These are phyloP conservation scores for Cicer arietinum DNA, from an alignment of 306 rosid species.

Conservation along the genomic window DNA sequence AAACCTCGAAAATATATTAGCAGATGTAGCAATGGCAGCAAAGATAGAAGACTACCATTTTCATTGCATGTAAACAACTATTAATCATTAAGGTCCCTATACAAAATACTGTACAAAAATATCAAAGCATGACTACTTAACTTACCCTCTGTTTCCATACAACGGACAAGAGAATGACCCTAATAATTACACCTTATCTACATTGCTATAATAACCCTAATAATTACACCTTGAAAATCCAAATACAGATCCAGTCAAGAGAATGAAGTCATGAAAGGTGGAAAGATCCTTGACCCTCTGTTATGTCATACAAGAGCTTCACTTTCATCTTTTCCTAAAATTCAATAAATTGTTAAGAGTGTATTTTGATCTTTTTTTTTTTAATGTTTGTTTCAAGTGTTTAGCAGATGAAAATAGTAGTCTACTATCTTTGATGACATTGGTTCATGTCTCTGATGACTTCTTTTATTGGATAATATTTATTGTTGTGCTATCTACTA, in stretches of 20 bases:
- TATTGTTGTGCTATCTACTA: too few relatives aligned
- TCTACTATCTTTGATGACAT: too few relatives aligned
- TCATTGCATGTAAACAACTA: slow-evolving; percentile 36
- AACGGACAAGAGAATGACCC: too few relatives aligned
- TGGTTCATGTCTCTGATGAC: too few relatives aligned
- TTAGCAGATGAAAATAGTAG: too few relatives aligned
- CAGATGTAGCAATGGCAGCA: not conserved
- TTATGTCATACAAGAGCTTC: slow-evolving; percentile 86
- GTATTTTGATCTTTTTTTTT: not conserved
- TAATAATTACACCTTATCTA: too few relatives aligned
- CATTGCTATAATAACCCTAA: slow-evolving; percentile 53
- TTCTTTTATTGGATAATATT: too few relatives aligned
- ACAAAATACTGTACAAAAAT: too few relatives aligned
- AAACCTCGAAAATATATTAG: too few relatives aligned
- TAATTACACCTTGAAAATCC: slow-evolving; percentile 71
- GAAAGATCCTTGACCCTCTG: slow-evolving; percentile 97
- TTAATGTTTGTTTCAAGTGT: too few relatives aligned
- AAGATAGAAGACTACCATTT: slow-evolving; percentile 21
- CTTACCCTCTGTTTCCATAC: too few relatives aligned
- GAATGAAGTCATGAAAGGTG: slow-evolving; percentile 75
- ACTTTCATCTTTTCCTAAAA: slow-evolving; percentile 92
- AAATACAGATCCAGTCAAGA: slow-evolving; percentile 30
- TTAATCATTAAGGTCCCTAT: slow-evolving; percentile 25
- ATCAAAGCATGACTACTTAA: too few relatives aligned
- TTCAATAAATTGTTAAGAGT: slow-evolving; percentile 22